Percentiles rank a stretch among this genome's conserved stretches.
These are phyloP conservation scores for Brettanomyces custersianus DNA, from an alignment of 805 yeast species.

Conservation along the genomic window DNA sequence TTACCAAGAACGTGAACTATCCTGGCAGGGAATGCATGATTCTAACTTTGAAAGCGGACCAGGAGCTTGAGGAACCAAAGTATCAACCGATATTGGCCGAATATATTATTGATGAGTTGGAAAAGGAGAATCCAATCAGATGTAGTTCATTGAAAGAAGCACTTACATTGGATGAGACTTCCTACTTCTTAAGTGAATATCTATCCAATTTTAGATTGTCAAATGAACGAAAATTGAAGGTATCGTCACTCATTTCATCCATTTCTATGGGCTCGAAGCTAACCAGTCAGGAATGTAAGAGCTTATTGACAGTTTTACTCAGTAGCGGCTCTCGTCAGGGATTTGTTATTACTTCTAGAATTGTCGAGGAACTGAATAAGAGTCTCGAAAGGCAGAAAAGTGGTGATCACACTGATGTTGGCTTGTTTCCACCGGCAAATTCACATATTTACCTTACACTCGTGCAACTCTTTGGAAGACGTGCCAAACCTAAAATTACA, in stretches of 20 bases:
- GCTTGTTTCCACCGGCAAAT: conserved; percentile 28
- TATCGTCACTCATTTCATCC: conserved; percentile 10
- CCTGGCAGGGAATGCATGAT: conserved; percentile 18
- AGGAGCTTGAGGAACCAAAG: conserved; percentile 2
- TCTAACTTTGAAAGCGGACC: conserved; percentile 9
- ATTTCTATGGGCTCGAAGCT: conserved; percentile 13
- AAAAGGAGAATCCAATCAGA: conserved; percentile 5
- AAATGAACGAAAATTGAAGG: conserved; percentile 5
- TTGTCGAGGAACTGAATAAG: conserved; percentile 25
- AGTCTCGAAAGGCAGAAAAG: conserved; percentile 4
- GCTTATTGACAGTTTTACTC: conserved; percentile 16
- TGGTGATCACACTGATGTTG: conserved; percentile 6
- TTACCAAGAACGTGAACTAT: conserved; percentile 10
- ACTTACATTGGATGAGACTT: conserved; percentile 13
- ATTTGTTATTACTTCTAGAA: conserved; percentile 21
- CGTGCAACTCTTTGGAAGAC: conserved; percentile 26
- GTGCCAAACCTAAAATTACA: conserved; percentile 16
- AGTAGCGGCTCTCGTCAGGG: conserved; percentile 13
- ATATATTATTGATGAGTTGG: conserved; percentile 12
- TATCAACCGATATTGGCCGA: conserved; percentile 10
- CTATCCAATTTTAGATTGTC: conserved; percentile 2
- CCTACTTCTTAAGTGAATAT: conserved; percentile 5
- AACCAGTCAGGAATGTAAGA: conserved; percentile 18
- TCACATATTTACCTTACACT: conserved; percentile 34
- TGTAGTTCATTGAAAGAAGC: conserved; percentile 15